phyloP scores from a whole-genome alignment of 176 grass and related monocot genomes.

The Zizania latifolia region DNA sequence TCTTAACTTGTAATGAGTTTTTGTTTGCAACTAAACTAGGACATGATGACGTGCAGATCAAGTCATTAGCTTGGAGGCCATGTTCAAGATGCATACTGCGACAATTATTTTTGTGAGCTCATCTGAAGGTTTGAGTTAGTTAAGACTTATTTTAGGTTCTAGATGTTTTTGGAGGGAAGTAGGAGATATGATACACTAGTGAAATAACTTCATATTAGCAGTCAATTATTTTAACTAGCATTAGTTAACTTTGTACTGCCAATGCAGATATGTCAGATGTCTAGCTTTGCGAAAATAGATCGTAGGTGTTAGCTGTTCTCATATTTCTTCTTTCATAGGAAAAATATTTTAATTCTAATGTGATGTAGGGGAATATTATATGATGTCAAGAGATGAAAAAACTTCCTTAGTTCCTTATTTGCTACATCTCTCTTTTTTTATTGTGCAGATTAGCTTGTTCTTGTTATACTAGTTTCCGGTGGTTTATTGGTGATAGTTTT shows the following conservation, averaged over 20 bases:
- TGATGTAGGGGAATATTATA: background rate
- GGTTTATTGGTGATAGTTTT: background rate
- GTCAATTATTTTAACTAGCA: background rate
- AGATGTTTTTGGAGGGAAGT: background rate
- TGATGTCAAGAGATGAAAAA: background rate
- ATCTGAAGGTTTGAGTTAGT: slow-evolving; percentile 23
- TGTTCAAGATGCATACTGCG: slow-evolving; percentile 33
- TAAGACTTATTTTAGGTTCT: slow-evolving; percentile 7
- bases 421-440: background rate
- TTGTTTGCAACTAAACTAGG: slow-evolving; percentile 42
- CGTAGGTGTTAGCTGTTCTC: background rate
- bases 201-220: background rate
- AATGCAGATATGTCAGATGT: background rate
- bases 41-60: slow-evolving; percentile 24
- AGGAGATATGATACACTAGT: background rate
- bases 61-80: slow-evolving; percentile 25
- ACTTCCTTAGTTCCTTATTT: background rate
- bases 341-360: background rate
- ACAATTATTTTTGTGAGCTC: slow-evolving; percentile 3
- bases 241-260: background rate
- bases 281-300: background rate
- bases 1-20: slow-evolving; percentile 16
- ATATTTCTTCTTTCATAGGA: background rate
- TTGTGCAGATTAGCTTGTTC: background rate
- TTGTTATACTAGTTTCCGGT: background rate